Base-by-base conservation (phyloP, 352 stramenopile species). In the Globisporangium orthogonon region DNA sequence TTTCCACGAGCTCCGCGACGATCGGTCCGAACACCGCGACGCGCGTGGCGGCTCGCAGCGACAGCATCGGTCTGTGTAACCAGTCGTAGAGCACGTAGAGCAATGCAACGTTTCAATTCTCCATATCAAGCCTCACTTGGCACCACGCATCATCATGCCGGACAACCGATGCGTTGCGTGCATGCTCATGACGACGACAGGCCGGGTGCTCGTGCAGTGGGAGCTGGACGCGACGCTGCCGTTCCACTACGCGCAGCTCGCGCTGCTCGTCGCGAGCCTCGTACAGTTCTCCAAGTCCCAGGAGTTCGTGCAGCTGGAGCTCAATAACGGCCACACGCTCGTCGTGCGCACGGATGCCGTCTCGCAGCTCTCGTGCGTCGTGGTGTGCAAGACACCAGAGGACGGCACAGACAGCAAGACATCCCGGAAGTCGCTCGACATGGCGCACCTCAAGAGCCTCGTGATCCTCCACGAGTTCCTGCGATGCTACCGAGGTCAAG, bases 251-350 rank as follows among this genome's bases (percentile, higher is more conserved):
- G 29, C 62, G 15, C 73, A 74, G 46, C 71, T 88, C 30, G 63
- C 61, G 3, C 59, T 84, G 56, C 58, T 88, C 18, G 60, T 88
- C 6, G 74, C 75, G 46, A 86, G 73, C 37, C 66, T 86, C n/a
- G 63, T 85, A 23, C 71, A 88, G 52, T 88, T 85, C 50, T 67
- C 70, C 0, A 62, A 75, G 23, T 47, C 56, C 3, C 65, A 78
- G 54, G 39, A 61, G 2, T 81, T 73, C 37, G 63, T 53, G 10
- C 62, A 73, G 28, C 47, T 86, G 10, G 62, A 81, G 46, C 53
- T 84, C 17, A 52, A 58, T 17, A 71, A 66, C 30, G 73, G 71
- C n/a, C 64, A 69, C 54, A 71, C 62, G 4, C 37, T 80, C 33
- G 35, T 85, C 23, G 49, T 78, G 11, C 73, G 72, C 23, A 67